A percentile compares a stretch with the other conserved stretches of the same genome.
phyloP scores from a whole-genome alignment of 495 filamentous ascomycete species.

The Daldinia vernicosa region DNA sequence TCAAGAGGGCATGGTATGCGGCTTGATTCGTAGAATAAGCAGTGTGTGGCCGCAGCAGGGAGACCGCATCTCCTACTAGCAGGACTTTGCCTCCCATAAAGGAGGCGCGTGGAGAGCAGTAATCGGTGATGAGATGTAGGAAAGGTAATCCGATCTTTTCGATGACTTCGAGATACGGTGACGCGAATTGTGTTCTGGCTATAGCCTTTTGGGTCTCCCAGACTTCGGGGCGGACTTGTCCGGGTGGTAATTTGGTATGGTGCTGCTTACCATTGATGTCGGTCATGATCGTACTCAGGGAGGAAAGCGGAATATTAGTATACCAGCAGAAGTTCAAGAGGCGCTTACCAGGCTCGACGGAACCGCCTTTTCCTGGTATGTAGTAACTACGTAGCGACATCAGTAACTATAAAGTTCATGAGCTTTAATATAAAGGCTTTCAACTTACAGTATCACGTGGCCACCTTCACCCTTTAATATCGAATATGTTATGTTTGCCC shows the following conservation, averaged over 20 bases:
- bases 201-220: neutral
- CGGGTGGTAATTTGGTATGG: neutral
- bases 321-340: slow-evolving; percentile 65
- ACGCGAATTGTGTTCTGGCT: neutral
- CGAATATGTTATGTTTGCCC: slow-evolving; percentile 4
- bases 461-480: slow-evolving; percentile 8
- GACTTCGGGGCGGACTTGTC: neutral
- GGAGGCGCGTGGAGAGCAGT: slow-evolving; percentile 50
- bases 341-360: slow-evolving; percentile 51
- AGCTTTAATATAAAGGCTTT: neutral
- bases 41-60: slow-evolving; percentile 17
- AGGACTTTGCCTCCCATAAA: slow-evolving; percentile 58
- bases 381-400: neutral
- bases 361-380: slow-evolving; percentile 58
- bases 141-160: slow-evolving; percentile 44
- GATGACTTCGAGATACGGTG: neutral
- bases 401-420: neutral
- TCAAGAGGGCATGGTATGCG: neutral
- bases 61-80: slow-evolving; percentile 62
- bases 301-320: slow-evolving; percentile 53
- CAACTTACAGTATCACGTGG: slow-evolving; percentile 8
- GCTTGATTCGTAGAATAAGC: slow-evolving; percentile 2
- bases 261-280: neutral
- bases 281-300: neutral
- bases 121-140: slow-evolving; percentile 61